Evolutionary conservation across 2,329 filamentous ascomycete species (phyloP).

Genomic region (Fusarium sp.): DNA sequence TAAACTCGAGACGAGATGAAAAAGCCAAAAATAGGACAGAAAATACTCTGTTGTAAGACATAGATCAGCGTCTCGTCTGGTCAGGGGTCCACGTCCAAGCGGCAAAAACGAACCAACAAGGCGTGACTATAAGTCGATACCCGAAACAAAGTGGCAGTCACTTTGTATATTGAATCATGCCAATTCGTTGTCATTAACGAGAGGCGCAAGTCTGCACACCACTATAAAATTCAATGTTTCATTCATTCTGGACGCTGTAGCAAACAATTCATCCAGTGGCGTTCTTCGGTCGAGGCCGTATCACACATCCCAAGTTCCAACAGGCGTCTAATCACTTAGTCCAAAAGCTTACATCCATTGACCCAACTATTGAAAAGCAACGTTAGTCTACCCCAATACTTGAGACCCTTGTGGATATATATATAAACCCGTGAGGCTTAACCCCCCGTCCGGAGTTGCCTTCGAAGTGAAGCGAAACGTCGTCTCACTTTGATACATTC

Average conservation of each 20-base stretch:
- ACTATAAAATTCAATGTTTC: background rate
- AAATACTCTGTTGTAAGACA: background rate
- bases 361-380: background rate
- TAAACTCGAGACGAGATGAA: background rate
- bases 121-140: background rate
- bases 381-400: background rate
- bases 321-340: background rate
- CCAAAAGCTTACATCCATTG: constrained; percentile 29
- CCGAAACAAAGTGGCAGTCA: background rate
- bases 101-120: background rate
- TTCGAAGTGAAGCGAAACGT: constrained; percentile 3
- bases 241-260: background rate
- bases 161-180: background rate
- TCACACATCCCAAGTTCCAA: constrained; percentile 12
- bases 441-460: background rate
- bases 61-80: background rate
- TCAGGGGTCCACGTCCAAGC: background rate
- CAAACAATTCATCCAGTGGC: constrained; percentile 3
- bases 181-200: background rate
- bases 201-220: background rate
- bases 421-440: constrained; percentile 26
- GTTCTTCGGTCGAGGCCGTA: constrained; percentile 18
- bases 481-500: constrained; percentile 27
- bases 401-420: constrained; percentile 3
- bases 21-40: background rate